Base-by-base conservation (phyloP, 768 basidiomycete genomes). In the Suillus alpinus region DNA sequence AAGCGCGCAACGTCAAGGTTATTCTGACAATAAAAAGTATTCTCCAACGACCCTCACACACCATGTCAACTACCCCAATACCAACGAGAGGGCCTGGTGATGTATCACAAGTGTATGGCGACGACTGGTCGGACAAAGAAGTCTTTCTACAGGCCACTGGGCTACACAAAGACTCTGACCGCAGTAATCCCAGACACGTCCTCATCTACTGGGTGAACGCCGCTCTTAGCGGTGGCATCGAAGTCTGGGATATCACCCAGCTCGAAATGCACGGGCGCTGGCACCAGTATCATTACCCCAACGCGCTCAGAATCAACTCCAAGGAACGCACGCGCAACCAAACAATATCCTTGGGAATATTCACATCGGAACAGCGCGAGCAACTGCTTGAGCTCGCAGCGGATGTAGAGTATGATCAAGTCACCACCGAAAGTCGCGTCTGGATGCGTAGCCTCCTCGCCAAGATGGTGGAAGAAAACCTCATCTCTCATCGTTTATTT, bases 191-290 rank as follows among this genome's bases (percentile, higher is more conserved):
- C 14, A 58, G 63, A 23, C 47, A 52, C 34, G 65, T 69, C 46
- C 23, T 73, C 18, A 18, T 71, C 36, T 73, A 71, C 56, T 71
- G 70, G 71, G 65, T 67, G 53, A 71, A 71, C 63, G 57, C 43
- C 13, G 52, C 59, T 46, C 71, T 71, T 41, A 12, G 6, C 44
- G 67, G 68, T 23, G 67, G 69, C 14, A 63, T 63, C 16, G 63
- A 71, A 37, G 65, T 71, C 3, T 73, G 71, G 67, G 71, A 71
- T 6, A 70, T 67, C 62, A 63, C 68, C 14, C 70, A 70, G 16
- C 67, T 73, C 40, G 60, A 63, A 29, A 47, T 49, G 4, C 67
- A 51, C 5, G 64, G 62, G 47, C 31, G 51, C 29, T 16, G 56
- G 23, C 43, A 61, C 59, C 63, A 57, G 23, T 71, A 73, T 57